These are phyloP conservation scores for Paracorniculantispora psalliotae DNA, from an alignment of 2,329 filamentous ascomycete species.

Conservation along the genomic window DNA sequence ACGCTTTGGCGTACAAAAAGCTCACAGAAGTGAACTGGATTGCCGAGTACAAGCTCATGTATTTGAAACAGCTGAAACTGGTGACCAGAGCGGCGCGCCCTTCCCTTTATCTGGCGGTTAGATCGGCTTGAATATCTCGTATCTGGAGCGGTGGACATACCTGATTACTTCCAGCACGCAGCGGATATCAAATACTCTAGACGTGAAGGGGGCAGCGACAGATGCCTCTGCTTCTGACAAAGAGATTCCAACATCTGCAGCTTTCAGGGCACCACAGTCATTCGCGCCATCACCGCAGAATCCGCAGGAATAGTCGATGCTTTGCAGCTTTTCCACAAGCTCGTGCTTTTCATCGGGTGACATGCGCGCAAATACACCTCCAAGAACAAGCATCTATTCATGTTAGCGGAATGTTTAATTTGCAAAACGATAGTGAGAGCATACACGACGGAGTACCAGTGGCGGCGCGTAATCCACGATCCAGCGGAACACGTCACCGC, in stretches of 20 bases:
- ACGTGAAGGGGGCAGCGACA: constrained; percentile 96
- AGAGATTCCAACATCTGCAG: constrained; percentile 94
- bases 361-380: constrained; percentile 96
- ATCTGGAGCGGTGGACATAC: constrained; percentile 34
- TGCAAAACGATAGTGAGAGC: constrained; percentile 19
- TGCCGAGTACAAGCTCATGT: constrained; percentile 98
- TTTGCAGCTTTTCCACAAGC: constrained; percentile 92
- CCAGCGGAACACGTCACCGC: constrained; percentile 94
- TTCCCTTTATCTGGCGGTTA: constrained; percentile 52
- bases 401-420: constrained; percentile 3
- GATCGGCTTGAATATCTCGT: not conserved
- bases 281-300: constrained; percentile 98
- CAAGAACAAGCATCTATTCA: constrained; percentile 74
- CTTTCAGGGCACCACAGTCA: constrained; percentile 93
- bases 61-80: constrained; percentile 99
- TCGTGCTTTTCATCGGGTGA: constrained; percentile 98
- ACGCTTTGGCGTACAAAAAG: constrained; percentile 90
- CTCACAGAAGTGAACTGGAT: constrained; percentile 98
- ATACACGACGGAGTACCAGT: constrained; percentile 66
- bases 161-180: constrained; percentile 90
- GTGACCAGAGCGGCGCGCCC: constrained; percentile 94
- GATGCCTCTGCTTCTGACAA: constrained; percentile 96
- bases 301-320: constrained; percentile 88
- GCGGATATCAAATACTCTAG: constrained; percentile 89
- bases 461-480: constrained; percentile 84